Conservation (phyloP, 2,329 filamentous ascomycete species). For the Helotiales sp. region DNA sequence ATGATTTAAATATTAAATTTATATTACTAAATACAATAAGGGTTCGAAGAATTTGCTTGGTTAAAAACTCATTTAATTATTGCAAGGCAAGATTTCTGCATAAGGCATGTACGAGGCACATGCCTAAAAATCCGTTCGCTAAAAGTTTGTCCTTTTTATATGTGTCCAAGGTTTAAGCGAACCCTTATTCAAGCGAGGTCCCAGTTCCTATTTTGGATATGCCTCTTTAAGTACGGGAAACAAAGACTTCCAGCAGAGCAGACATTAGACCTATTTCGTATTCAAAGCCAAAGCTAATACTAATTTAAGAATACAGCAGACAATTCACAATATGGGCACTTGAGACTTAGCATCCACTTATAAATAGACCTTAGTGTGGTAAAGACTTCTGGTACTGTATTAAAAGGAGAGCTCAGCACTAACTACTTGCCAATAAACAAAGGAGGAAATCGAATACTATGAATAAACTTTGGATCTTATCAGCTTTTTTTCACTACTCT, state of each 20-base stretch:
- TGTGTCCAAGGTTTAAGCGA: not conserved
- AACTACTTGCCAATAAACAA: not conserved
- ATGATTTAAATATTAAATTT: not conserved
- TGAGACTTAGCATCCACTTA: slow-evolving; percentile 21
- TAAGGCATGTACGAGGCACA: not conserved
- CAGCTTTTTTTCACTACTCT: not conserved
- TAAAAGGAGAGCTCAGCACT: not conserved
- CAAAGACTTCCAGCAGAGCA: too few relatives aligned
- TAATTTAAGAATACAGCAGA: too few relatives aligned
- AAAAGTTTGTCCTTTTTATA: not conserved
- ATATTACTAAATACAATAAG: not conserved
- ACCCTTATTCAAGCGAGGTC: not conserved
- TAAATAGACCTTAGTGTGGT: not conserved
- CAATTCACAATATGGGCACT: slow-evolving; percentile 9
- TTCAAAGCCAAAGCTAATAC: too few relatives aligned
- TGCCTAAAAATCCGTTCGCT: not conserved
- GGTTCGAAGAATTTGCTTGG: not conserved
- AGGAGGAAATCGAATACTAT: not conserved
- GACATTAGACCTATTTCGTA: too few relatives aligned
- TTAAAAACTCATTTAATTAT: not conserved
- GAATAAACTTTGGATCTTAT: not conserved
- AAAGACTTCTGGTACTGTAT: not conserved
- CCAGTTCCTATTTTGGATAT: too few relatives aligned
- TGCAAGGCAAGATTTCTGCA: not conserved
- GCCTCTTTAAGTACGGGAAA: too few relatives aligned